These are phyloP conservation scores for Orobanche coerulescens DNA, from an alignment of 257 asterid genomes.

Conservation along the genomic window DNA sequence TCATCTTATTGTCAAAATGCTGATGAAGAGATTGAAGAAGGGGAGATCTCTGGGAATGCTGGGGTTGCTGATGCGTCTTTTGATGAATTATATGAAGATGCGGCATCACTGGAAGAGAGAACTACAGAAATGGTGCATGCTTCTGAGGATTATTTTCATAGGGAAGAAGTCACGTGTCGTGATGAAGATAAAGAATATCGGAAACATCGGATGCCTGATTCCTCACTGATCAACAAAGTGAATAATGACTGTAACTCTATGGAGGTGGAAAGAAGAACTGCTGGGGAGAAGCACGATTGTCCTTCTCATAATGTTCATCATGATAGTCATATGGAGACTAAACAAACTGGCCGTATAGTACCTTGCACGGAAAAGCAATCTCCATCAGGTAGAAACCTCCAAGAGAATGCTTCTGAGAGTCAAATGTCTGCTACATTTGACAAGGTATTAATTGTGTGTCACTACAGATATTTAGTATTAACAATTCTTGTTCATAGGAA, in stretches of 20 bases:
- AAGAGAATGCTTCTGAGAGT: constrained; percentile 35
- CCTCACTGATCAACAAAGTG: constrained; percentile 14
- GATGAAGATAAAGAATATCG: constrained; percentile 24
- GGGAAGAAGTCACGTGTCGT: constrained; percentile 20
- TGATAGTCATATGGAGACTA: constrained; percentile 25
- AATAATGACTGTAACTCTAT: constrained; percentile 23
- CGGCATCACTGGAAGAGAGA: constrained; percentile 26
- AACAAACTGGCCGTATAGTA: constrained; percentile 18
- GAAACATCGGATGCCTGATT: constrained; percentile 20
- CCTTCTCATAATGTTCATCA: constrained; percentile 19
- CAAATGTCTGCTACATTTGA: constrained; percentile 25
- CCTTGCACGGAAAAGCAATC: constrained; percentile 25
- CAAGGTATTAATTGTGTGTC: constrained; percentile 32
- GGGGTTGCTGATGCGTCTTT: constrained; percentile 28
- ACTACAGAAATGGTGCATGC: constrained; percentile 23
- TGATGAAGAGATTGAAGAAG: constrained; percentile 62
- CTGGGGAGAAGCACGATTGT: constrained; percentile 25
- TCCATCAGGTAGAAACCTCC: constrained; percentile 11
- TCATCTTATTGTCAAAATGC: constrained; percentile 28
- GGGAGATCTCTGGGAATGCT: constrained; percentile 57
- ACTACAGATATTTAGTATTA: not conserved
- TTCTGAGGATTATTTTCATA: constrained; percentile 25
- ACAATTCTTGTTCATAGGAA: not conserved
- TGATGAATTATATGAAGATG: constrained; percentile 37
- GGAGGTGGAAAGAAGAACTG: constrained; percentile 26